Evolutionary conservation across 163 green algal species (phyloP).

Genomic region (Scenedesmus sp.): DNA sequence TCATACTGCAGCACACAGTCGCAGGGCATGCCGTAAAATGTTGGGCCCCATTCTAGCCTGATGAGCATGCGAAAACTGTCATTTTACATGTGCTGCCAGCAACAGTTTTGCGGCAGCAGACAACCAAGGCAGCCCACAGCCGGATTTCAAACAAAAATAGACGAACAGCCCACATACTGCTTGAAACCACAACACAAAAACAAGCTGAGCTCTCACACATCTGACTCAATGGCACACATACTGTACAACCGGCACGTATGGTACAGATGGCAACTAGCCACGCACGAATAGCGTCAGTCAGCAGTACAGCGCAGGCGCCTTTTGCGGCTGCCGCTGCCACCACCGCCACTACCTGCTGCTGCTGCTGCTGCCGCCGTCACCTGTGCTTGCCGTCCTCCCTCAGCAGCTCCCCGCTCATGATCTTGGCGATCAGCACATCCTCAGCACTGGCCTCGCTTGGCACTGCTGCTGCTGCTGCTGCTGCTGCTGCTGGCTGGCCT

Average conservation of each 20-base stretch:
- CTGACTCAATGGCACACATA: too few relatives aligned
- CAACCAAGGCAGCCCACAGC: too few relatives aligned
- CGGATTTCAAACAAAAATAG: too few relatives aligned
- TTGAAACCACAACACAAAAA: too few relatives aligned
- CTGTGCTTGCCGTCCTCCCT: not conserved
- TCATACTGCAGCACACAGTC: too few relatives aligned
- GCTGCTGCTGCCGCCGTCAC: not conserved
- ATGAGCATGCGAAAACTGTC: too few relatives aligned
- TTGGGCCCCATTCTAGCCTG: too few relatives aligned
- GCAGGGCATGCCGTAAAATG: too few relatives aligned
- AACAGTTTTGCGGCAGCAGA: too few relatives aligned
- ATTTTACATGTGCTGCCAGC: too few relatives aligned
- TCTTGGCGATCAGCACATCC: slow-evolving; percentile 40
- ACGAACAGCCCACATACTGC: not conserved
- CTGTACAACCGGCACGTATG: not conserved
- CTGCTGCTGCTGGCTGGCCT: slow-evolving; percentile 3
- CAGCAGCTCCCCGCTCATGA: slow-evolving; percentile 36
- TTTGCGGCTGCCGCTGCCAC: not conserved
- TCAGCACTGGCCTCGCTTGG: not conserved
- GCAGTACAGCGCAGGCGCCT: not conserved
- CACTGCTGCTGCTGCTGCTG: not conserved
- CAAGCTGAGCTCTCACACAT: too few relatives aligned
- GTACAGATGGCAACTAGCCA: not conserved
- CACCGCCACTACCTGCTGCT: not conserved
- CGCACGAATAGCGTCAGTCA: not conserved